A percentile compares a stretch with the other conserved stretches of the same genome.
These are phyloP conservation scores for Pyrenochaeta sp. DNA, from an alignment of 2,329 filamentous ascomycete species.

Conservation along the genomic window DNA sequence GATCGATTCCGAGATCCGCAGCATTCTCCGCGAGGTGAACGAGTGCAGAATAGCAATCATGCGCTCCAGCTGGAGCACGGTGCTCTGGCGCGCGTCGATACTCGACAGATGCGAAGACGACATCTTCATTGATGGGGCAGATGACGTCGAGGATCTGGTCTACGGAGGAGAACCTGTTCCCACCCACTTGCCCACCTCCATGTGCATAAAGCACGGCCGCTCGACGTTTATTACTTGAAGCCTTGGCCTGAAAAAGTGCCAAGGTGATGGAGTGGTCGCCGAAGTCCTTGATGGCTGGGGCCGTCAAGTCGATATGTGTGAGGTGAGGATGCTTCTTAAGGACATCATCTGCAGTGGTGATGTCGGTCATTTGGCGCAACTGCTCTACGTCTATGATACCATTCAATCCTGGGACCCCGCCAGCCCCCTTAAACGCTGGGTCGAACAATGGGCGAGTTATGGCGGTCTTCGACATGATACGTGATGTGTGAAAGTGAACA, in stretches of 20 bases:
- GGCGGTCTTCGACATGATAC: not conserved
- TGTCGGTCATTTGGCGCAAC: not conserved
- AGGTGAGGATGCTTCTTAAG: not conserved
- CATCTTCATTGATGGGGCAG: slow-evolving; percentile 22
- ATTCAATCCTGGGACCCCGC: not conserved
- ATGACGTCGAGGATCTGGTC: slow-evolving; percentile 33
- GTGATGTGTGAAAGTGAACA: not conserved
- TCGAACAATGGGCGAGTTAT: not conserved
- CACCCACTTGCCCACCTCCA: slow-evolving; percentile 53
- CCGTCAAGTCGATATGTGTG: not conserved
- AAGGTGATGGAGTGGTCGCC: not conserved
- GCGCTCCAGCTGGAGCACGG: slow-evolving; percentile 48
- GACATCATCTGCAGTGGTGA: not conserved
- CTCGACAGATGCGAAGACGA: slow-evolving; percentile 36
- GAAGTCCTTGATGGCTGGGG: not conserved
- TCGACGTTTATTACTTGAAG: not conserved
- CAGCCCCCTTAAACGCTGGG: not conserved
- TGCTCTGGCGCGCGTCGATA: slow-evolving; percentile 57
- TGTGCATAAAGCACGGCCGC: slow-evolving; percentile 45
- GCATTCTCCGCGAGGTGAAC: slow-evolving; percentile 47
- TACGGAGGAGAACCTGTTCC: slow-evolving; percentile 34
- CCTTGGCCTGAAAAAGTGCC: not conserved
- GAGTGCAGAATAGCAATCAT: slow-evolving; percentile 32
- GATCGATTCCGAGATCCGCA: slow-evolving; percentile 53
- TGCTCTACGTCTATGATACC: not conserved